phyloP scores from a whole-genome alignment of 495 filamentous ascomycete genomes.

The Hypoxylon trugodes region DNA sequence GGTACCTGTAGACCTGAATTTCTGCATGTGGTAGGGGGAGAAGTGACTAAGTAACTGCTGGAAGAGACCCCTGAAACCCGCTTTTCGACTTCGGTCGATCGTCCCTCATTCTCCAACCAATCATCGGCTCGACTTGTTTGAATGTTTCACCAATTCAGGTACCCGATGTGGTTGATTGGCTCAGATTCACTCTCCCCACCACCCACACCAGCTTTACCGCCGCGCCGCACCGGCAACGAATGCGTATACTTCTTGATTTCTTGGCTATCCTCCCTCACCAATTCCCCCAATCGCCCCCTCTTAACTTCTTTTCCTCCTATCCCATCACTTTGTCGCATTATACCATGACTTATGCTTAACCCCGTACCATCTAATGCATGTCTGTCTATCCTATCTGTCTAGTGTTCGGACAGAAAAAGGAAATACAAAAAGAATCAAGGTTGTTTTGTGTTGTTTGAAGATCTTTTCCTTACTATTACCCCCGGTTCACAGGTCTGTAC shows the following conservation, averaged over 20 bases:
- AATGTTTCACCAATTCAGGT: slow-evolving; percentile 41
- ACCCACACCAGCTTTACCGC: slow-evolving; percentile 34
- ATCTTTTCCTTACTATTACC: neutral
- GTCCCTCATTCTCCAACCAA: slow-evolving; percentile 22
- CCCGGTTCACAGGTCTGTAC: slow-evolving; percentile 1
- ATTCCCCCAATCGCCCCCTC: too few species aligned
- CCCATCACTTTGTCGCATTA: slow-evolving; percentile 11
- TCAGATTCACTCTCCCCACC: slow-evolving; percentile 17
- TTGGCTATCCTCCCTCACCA: too few species aligned
- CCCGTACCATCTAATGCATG: slow-evolving; percentile 4
- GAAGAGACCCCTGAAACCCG: slow-evolving; percentile 36
- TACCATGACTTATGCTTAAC: slow-evolving; percentile 18
- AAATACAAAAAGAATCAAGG: slow-evolving; percentile 18
- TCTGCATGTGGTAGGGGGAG: too few species aligned
- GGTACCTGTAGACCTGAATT: too few species aligned
- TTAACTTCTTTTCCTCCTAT: neutral
- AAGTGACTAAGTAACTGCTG: slow-evolving; percentile 7
- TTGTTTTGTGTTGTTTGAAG: slow-evolving; percentile 32
- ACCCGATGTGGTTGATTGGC: slow-evolving; percentile 35
- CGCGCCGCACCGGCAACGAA: slow-evolving; percentile 22
- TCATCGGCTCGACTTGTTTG: slow-evolving; percentile 14
- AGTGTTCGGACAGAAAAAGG: neutral
- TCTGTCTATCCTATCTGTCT: slow-evolving; percentile 11
- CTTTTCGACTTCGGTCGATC: slow-evolving; percentile 29
- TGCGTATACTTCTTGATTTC: slow-evolving; percentile 25